A percentile compares a stretch with the other conserved stretches of the same genome.
phyloP scores from a whole-genome alignment of 768 basidiomycete genomes.

The Sarcomyxa edulis region DNA sequence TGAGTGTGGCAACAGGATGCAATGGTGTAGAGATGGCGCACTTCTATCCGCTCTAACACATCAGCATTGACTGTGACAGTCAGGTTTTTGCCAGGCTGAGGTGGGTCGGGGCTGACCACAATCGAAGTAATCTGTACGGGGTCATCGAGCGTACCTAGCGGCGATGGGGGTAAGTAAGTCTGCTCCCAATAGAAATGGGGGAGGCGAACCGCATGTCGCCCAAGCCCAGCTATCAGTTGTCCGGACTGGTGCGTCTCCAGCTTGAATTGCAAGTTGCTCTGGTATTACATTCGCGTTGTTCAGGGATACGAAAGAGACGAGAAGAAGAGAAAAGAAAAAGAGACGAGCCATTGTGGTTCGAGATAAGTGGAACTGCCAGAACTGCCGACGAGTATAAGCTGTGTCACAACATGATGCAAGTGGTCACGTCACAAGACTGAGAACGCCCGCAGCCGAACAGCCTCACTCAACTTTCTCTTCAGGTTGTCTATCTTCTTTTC shows the following conservation, averaged over 20 bases:
- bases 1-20: neutral
- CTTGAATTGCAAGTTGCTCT: constrained; percentile 18
- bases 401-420: no score
- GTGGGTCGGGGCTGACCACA: constrained; percentile 78
- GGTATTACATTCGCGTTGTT: constrained; percentile 13
- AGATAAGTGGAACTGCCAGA: no score
- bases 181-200: neutral
- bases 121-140: constrained; percentile 68
- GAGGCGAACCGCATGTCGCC: constrained; percentile 66
- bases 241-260: constrained; percentile 19
- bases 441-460: no score
- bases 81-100: constrained; percentile 78
- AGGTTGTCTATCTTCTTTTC: no score
- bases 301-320: constrained; percentile 13
- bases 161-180: neutral
- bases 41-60: constrained; percentile 60
- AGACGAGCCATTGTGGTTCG: constrained; percentile 13
- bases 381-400: no score
- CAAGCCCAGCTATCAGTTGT: constrained; percentile 58
- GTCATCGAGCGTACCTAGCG: constrained; percentile 39
- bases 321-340: constrained; percentile 16
- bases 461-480: no score
- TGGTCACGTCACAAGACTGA: no score
- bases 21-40: constrained; percentile 22
- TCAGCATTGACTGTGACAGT: constrained; percentile 76